phyloP scores from a whole-genome alignment of 768 basidiomycete species.

The Mycena floridula region DNA sequence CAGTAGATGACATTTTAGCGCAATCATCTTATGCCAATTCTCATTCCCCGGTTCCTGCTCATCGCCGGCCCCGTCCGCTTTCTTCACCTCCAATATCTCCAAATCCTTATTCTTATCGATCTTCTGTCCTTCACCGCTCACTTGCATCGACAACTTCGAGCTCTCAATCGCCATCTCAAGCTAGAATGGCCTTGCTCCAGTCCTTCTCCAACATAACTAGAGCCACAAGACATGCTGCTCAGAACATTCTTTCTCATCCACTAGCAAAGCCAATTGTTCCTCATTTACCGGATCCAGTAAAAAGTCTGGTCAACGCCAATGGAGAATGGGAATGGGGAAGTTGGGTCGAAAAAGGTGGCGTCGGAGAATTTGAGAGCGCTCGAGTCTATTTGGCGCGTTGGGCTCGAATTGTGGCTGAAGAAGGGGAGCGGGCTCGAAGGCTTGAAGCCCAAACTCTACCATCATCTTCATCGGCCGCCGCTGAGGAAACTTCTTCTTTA shows the following conservation, averaged over 20 bases:
- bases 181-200: slow-evolving; percentile 79
- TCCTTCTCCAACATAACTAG: slow-evolving; percentile 93
- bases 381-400: slow-evolving; percentile 94
- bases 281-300: slow-evolving; percentile 92
- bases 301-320: slow-evolving; percentile 80
- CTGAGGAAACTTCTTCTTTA: slow-evolving; percentile 64
- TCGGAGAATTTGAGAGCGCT: slow-evolving; percentile 95
- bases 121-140: slow-evolving; percentile 79
- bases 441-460: slow-evolving; percentile 71
- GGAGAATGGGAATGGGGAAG: slow-evolving; percentile 93
- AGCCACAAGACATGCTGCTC: slow-evolving; percentile 88
- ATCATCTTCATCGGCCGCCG: slow-evolving; percentile 37
- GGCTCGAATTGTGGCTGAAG: slow-evolving; percentile 97
- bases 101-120: slow-evolving; percentile 57
- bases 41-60: slow-evolving; percentile 78
- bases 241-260: slow-evolving; percentile 92
- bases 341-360: slow-evolving; percentile 89
- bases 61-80: slow-evolving; percentile 68
- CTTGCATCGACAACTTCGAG: slow-evolving; percentile 50
- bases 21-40: slow-evolving; percentile 74
- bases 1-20: slow-evolving; percentile 81
- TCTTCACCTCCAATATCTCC: slow-evolving; percentile 30
- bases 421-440: slow-evolving; percentile 85
- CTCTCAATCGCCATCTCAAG: slow-evolving; percentile 56
- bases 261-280: slow-evolving; percentile 94